phyloP scores from a whole-genome alignment of 2,329 filamentous ascomycete genomes.

The Pezizomycotina sp. region DNA sequence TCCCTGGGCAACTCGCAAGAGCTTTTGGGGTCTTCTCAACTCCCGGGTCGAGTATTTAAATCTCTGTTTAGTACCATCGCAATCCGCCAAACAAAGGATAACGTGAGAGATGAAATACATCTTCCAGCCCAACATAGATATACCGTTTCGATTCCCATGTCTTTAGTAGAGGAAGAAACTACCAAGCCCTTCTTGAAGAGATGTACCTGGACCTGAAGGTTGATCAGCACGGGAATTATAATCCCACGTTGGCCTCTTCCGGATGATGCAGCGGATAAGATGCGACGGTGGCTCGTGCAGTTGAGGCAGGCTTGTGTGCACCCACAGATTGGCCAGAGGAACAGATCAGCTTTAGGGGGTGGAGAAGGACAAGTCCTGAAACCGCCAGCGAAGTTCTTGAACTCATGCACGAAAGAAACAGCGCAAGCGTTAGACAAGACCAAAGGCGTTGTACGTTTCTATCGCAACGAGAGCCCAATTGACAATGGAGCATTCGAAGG shows the following conservation, averaged over 20 bases:
- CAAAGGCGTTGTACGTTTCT: conserved; percentile 49
- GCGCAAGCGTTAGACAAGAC: conserved; percentile 47
- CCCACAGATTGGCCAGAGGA: conserved; percentile 58
- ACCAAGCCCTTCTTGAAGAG: conserved; percentile 55
- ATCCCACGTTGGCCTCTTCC: too few species aligned
- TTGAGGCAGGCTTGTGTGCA: conserved; percentile 73
- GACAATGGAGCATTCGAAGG: conserved; percentile 36
- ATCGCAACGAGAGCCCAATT: conserved; percentile 60
- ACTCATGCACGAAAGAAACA: conserved; percentile 79
- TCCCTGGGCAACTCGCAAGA: conserved; percentile 49
- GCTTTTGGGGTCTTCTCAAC: conserved; percentile 50
- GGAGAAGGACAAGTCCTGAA: conserved; percentile 33
- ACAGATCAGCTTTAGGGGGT: conserved; percentile 51
- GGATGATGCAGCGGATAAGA: too few species aligned
- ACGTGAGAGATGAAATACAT: conserved; percentile 59
- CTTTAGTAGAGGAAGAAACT: conserved; percentile 83
- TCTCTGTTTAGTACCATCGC: conserved; percentile 55
- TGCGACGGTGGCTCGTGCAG: conserved; percentile 63
- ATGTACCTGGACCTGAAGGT: conserved; percentile 58
- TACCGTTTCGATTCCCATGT: conserved; percentile 80
- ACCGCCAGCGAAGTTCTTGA: conserved; percentile 50
- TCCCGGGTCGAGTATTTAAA: conserved; percentile 48
- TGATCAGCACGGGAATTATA: conserved; percentile 45
- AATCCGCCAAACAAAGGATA: conserved; percentile 70
- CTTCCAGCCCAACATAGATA: conserved; percentile 60